These are phyloP conservation scores for Umbelopsis isabellina DNA, from an alignment of 192 early-diverging fungal species.

Conservation along the genomic window DNA sequence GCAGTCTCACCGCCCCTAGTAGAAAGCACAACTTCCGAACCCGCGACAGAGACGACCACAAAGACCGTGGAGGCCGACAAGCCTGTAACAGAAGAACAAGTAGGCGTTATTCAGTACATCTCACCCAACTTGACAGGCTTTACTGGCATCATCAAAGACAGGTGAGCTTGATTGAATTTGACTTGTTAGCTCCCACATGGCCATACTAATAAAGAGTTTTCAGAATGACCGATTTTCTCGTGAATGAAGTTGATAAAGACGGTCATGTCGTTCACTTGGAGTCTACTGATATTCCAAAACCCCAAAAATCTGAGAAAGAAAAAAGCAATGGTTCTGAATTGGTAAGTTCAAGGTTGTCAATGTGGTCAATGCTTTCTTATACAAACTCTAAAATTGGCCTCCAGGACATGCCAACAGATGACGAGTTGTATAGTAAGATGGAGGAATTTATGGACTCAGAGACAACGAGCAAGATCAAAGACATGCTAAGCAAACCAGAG, in stretches of 20 bases:
- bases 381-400: neutral
- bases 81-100: neutral
- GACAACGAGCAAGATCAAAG: slow-evolving; percentile 29
- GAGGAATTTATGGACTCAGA: slow-evolving; percentile 26
- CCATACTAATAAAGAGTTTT: neutral
- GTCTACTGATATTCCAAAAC: slow-evolving; percentile 27
- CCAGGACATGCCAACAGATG: neutral
- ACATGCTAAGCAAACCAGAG: slow-evolving; percentile 32
- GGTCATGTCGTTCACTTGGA: slow-evolving; percentile 75
- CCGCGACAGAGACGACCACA: neutral
- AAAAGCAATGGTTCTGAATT: slow-evolving; percentile 11
- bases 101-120: neutral
- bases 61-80: neutral
- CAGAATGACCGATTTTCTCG: slow-evolving; percentile 88
- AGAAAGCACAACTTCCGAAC: neutral
- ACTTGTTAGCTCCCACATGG: no score
- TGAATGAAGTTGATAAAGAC: slow-evolving; percentile 83
- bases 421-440: neutral
- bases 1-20: neutral
- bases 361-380: neutral
- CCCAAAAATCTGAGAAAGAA: neutral
- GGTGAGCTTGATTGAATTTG: neutral
- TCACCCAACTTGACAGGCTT: neutral
- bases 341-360: slow-evolving; percentile 22
- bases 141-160: slow-evolving; percentile 15